phyloP scores from a whole-genome alignment of 257 asterid species.

The Primulina tabacum region DNA sequence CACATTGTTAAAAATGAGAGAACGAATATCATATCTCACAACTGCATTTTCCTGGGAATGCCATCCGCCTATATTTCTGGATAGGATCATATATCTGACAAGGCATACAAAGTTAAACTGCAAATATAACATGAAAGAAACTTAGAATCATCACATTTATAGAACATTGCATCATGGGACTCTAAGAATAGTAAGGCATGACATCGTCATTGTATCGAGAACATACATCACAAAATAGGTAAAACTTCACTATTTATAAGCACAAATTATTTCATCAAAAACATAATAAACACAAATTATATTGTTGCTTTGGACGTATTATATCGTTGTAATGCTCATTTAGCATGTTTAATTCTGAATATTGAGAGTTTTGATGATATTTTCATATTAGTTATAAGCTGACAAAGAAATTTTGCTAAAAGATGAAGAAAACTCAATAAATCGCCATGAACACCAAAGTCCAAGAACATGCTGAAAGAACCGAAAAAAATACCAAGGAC shows the following conservation, averaged over 20 bases:
- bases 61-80: conserved; percentile 37
- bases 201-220: conserved; percentile 13
- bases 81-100: conserved; percentile 59
- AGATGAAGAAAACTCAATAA: no score
- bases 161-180: conserved; percentile 1
- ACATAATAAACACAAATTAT: conserved; percentile 14
- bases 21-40: conserved; percentile 22
- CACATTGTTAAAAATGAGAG: conserved; percentile 50
- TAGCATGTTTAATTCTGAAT: no score
- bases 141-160: conserved; percentile 10
- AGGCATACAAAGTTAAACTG: not conserved
- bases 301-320: not conserved
- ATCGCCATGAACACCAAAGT: no score
- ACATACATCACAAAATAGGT: not conserved
- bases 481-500: no score
- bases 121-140: conserved; percentile 3
- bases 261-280: no score
- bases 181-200: conserved; percentile 8
- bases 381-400: no score
- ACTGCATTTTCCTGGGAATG: conserved; percentile 36
- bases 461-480: no score
- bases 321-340: no score
- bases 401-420: no score
- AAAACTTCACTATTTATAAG: not conserved
- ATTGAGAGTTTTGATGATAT: no score